Evolutionary conservation across 2,329 filamentous ascomycete genomes (phyloP).

Genomic region (Didymella segeticola): DNA sequence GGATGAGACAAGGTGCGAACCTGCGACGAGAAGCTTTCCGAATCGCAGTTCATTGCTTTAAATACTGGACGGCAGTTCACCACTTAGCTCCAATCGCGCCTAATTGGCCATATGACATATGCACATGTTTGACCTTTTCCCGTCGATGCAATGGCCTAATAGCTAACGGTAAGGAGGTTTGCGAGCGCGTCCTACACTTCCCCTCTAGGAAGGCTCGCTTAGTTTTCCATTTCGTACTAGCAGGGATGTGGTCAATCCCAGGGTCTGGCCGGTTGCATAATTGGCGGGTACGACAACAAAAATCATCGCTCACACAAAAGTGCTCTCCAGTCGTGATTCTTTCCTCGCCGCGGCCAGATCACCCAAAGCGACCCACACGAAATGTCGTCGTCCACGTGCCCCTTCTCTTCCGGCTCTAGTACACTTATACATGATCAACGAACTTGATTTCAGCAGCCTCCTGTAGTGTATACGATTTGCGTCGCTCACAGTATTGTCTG

Average conservation of each 20-base stretch:
- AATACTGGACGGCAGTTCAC: too few species aligned
- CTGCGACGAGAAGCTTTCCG: too few species aligned
- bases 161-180: too few species aligned
- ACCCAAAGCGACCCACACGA: not conserved
- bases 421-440: constrained; percentile 45
- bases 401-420: constrained; percentile 31
- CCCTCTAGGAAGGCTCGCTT: not conserved
- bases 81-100: too few species aligned
- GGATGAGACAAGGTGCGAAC: too few species aligned
- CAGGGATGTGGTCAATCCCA: constrained; percentile 5
- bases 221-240: not conserved
- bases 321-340: not conserved
- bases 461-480: not conserved
- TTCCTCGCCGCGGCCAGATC: not conserved
- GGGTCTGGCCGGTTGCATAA: constrained; percentile 11
- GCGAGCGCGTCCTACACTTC: too few species aligned
- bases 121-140: too few species aligned
- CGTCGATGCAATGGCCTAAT: too few species aligned
- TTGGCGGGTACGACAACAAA: not conserved
- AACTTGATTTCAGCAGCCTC: constrained; percentile 30
- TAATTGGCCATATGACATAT: too few species aligned
- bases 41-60: too few species aligned
- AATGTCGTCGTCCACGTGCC: constrained; percentile 38
- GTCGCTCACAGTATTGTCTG: not conserved
- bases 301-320: not conserved